Evolutionary conservation across 106 monocot species (phyloP), one percentile per base, ranked within the genome.

Genomic region (Ottelia alismoides): DNA sequence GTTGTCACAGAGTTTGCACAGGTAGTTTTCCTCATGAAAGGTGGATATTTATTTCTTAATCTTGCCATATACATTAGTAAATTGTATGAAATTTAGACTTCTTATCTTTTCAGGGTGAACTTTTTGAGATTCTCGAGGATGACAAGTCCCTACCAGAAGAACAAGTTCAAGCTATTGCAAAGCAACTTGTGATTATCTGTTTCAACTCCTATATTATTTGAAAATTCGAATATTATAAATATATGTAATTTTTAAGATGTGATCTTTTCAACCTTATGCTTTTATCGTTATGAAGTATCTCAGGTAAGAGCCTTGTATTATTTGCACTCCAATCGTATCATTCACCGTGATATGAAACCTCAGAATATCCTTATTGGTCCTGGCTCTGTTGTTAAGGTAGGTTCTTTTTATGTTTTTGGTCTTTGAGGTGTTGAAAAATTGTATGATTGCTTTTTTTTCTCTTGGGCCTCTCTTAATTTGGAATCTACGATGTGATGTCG

Each of bases 1-100:
- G 96, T 98, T 68, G 85, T 98, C 31, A 98, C 96, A 46, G 96
- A 98, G 48, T 98, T 98, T 80, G 89, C 96, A 53, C 96, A 98
- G 96, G 96, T 98, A n/a, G n/a, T n/a, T n/a, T n/a, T n/a, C n/a
- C n/a, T n/a, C n/a, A n/a, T n/a, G n/a, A n/a, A n/a, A n/a, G n/a
- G n/a, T n/a, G n/a, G n/a, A n/a, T n/a, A n/a, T n/a, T n/a, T n/a
- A n/a, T n/a, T n/a, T n/a, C n/a, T n/a, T n/a, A n/a, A n/a, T n/a
- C n/a, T n/a, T n/a, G n/a, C n/a, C n/a, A n/a, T n/a, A n/a, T n/a
- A n/a, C n/a, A n/a, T n/a, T n/a, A n/a, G n/a, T n/a, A n/a, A 43
- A 43, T 43, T 43, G 40, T 43, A 7, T 16, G 16, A 6, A 43
- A 43, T 43, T 16, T 7, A 7, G 16, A 43, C 16, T 0, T n/a